Percentiles rank a stretch among this genome's conserved stretches.
These are phyloP conservation scores for Aspergillus sp. DNA, from an alignment of 2,329 filamentous ascomycete species.

Conservation along the genomic window DNA sequence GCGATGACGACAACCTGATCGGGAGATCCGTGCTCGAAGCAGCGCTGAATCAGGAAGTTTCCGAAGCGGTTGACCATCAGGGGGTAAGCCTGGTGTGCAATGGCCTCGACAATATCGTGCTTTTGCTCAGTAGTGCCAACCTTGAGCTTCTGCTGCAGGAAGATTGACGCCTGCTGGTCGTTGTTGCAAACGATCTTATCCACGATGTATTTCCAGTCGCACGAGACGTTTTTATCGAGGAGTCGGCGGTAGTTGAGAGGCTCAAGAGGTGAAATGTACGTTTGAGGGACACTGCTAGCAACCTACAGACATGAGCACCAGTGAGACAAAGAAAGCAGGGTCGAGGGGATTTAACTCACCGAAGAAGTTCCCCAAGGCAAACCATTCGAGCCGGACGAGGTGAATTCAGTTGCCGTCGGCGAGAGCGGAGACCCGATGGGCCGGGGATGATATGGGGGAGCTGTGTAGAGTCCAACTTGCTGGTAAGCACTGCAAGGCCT, in stretches of 20 bases:
- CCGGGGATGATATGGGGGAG: slow-evolving; percentile 43
- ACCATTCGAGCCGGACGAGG: slow-evolving; percentile 32
- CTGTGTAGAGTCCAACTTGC: slow-evolving; percentile 26
- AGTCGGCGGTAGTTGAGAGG: slow-evolving; percentile 93
- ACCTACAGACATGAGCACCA: slow-evolving; percentile 11
- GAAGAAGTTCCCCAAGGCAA: slow-evolving; percentile 32
- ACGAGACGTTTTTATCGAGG: slow-evolving; percentile 89
- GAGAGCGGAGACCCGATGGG: slow-evolving; percentile 58
- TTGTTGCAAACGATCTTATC: slow-evolving; percentile 99
- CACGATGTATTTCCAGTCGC: slow-evolving; percentile 99
- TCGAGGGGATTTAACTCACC: slow-evolving; percentile 37
- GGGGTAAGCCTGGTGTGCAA: slow-evolving; percentile 87
- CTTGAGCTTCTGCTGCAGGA: slow-evolving; percentile 97
- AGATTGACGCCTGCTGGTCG: slow-evolving; percentile 97
- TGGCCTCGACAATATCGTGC: slow-evolving; percentile 92
- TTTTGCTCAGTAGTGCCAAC: slow-evolving; percentile 92
- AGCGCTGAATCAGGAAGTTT: slow-evolving; percentile 96
- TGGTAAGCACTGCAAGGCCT: slow-evolving; percentile 24
- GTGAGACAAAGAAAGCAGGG: slow-evolving; percentile 11
- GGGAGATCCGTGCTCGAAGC: slow-evolving; percentile 93
- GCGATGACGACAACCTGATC: slow-evolving; percentile 94
- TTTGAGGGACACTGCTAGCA: slow-evolving; percentile 51
- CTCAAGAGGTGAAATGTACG: slow-evolving; percentile 77
- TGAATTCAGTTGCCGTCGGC: slow-evolving; percentile 66
- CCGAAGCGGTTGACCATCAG: slow-evolving; percentile 98